Evolutionary conservation across 139 green algal species (phyloP).

Genomic region (Volvox reticuliferus): DNA sequence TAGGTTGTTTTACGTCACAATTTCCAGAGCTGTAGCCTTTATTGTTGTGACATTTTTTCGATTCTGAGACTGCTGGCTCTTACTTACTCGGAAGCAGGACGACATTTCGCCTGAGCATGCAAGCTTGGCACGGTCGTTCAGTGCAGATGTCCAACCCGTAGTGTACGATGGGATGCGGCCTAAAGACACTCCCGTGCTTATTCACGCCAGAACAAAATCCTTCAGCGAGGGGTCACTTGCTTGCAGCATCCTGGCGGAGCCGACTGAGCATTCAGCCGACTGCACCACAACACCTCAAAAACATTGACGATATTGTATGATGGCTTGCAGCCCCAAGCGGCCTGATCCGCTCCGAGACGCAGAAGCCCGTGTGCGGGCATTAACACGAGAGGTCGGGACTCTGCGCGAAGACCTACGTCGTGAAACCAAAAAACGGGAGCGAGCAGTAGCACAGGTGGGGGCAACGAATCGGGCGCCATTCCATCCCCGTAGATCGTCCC

Average conservation of each 20-base stretch:
- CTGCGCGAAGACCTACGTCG: constrained; percentile 69
- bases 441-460: constrained; percentile 55
- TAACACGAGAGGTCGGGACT: constrained; percentile 72
- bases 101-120: too few species aligned
- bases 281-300: neutral
- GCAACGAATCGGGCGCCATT: neutral
- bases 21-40: too few species aligned
- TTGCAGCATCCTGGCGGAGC: neutral
- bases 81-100: too few species aligned
- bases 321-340: constrained; percentile 39
- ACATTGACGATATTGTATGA: neutral
- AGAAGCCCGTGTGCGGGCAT: constrained; percentile 60
- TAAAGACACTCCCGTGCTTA: neutral
- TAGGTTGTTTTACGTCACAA: neutral
- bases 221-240: neutral
- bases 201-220: neutral
- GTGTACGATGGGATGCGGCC: neutral
- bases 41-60: too few species aligned
- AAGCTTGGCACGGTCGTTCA: neutral
- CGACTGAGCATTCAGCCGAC: neutral
- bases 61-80: too few species aligned
- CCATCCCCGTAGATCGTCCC: too few species aligned
- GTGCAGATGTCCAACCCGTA: neutral
- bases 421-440: constrained; percentile 67
- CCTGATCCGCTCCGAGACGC: constrained; percentile 47